Conservation (phyloP, 1,139 yeast species). For the Blastobotrys persicus region DNA sequence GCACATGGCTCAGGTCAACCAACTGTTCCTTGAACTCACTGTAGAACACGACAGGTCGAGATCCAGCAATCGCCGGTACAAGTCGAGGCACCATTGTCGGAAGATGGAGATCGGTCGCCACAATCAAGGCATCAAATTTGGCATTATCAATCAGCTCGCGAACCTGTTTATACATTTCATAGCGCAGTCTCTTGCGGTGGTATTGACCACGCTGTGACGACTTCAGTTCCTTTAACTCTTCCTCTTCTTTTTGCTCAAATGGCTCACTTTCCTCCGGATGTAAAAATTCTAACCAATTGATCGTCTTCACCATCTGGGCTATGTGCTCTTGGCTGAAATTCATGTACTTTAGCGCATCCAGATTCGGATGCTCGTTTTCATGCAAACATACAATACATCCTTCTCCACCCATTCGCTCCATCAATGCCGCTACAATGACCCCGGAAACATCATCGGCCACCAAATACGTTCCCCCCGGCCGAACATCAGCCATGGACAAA, state of each 20-base stretch:
- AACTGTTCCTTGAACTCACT: constrained; percentile 77
- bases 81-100: constrained; percentile 62
- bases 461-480: constrained; percentile 85
- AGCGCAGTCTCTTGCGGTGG: constrained; percentile 59
- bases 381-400: constrained; percentile 79
- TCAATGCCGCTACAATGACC: constrained; percentile 70
- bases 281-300: constrained; percentile 75
- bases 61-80: constrained; percentile 72
- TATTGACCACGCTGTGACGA: constrained; percentile 65
- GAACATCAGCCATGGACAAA: constrained; percentile 73
- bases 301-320: constrained; percentile 57
- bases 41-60: constrained; percentile 81
- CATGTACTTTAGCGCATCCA: constrained; percentile 65
- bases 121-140: constrained; percentile 73
- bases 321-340: constrained; percentile 52
- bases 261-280: constrained; percentile 67
- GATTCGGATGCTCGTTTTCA: constrained; percentile 89
- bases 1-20: constrained; percentile 66
- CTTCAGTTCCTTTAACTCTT: constrained; percentile 55
- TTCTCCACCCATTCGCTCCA: constrained; percentile 85
- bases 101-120: constrained; percentile 70
- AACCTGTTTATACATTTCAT: constrained; percentile 43
- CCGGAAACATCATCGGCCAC: constrained; percentile 94
- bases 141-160: constrained; percentile 54
- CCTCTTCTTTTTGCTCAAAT: constrained; percentile 43